These are phyloP conservation scores for Amborella trichopoda DNA, from an alignment of 164 flowering plant genomes.

Conservation along the genomic window DNA sequence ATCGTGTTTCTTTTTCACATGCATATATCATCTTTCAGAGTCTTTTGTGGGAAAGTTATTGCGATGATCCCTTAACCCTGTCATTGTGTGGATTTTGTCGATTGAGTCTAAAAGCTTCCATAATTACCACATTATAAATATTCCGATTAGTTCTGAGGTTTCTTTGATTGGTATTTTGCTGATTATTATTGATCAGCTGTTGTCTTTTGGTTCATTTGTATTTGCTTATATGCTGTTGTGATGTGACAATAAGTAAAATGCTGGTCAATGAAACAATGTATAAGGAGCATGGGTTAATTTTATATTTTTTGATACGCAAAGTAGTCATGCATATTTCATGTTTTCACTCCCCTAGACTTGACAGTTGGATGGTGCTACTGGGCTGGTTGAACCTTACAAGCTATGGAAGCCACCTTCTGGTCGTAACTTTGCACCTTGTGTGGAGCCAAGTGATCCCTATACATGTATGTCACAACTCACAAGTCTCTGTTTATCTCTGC, in stretches of 20 bases:
- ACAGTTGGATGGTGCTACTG: slow-evolving; percentile 58
- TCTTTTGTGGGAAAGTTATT: too few species aligned
- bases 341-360: slow-evolving; percentile 90
- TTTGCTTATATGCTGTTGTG: neutral
- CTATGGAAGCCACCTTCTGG: slow-evolving; percentile 85
- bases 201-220: neutral
- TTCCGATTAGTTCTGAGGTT: neutral
- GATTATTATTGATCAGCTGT: neutral
- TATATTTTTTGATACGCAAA: slow-evolving; percentile 12
- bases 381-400: slow-evolving; percentile 32
- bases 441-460: slow-evolving; percentile 44
- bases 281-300: neutral
- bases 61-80: neutral
- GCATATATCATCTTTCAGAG: too few species aligned
- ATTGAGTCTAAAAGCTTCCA: neutral
- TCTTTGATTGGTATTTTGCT: neutral
- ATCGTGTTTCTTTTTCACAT: slow-evolving; percentile 11
- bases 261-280: neutral
- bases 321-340: slow-evolving; percentile 61
- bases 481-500: neutral
- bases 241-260: neutral
- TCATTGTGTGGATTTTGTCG: neutral
- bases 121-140: too few species aligned
- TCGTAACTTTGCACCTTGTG: slow-evolving; percentile 61
- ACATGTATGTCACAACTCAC: slow-evolving; percentile 56